Conservation (phyloP, 352 stramenopile species). For the Pilasporangium apinafurcum region DNA sequence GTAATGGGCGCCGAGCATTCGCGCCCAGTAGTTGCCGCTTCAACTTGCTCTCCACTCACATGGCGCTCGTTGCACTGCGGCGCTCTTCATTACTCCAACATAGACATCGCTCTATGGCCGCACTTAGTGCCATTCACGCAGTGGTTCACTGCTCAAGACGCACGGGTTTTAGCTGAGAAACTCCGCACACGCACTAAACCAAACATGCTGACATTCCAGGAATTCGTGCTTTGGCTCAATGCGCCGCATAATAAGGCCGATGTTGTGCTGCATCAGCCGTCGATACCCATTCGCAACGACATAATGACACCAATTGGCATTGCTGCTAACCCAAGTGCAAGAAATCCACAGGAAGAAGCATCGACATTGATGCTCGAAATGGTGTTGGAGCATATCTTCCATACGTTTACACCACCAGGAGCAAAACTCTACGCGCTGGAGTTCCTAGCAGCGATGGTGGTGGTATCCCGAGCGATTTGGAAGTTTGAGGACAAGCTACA, state of each 20-base stretch:
- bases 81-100: conserved; percentile 40
- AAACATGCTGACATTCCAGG: conserved; percentile 27
- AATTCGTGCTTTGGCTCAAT: conserved; percentile 47
- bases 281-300: conserved; percentile 16
- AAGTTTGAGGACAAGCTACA: conserved; percentile 41
- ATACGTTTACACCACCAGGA: conserved; percentile 22
- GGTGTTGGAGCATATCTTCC: conserved; percentile 55
- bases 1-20: conserved; percentile 40
- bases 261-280: conserved; percentile 1
- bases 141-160: conserved; percentile 59
- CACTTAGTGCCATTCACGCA: conserved; percentile 45
- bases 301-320: conserved; percentile 31
- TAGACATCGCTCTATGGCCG: conserved; percentile 53
- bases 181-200: conserved; percentile 17
- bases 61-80: conserved; percentile 27
- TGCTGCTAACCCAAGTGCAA: background rate
- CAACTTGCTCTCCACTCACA: conserved; percentile 4
- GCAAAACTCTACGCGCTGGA: conserved; percentile 46
- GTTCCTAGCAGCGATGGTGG: conserved; percentile 48
- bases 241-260: too few species aligned
- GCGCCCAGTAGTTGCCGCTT: background rate
- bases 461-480: conserved; percentile 64
- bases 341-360: background rate
- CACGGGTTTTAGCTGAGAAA: conserved; percentile 21
- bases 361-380: conserved; percentile 32